Evolutionary conservation across 257 asterid species (phyloP), one percentile per base, ranked within the genome.

Genomic region (Pogostemon cablin): DNA sequence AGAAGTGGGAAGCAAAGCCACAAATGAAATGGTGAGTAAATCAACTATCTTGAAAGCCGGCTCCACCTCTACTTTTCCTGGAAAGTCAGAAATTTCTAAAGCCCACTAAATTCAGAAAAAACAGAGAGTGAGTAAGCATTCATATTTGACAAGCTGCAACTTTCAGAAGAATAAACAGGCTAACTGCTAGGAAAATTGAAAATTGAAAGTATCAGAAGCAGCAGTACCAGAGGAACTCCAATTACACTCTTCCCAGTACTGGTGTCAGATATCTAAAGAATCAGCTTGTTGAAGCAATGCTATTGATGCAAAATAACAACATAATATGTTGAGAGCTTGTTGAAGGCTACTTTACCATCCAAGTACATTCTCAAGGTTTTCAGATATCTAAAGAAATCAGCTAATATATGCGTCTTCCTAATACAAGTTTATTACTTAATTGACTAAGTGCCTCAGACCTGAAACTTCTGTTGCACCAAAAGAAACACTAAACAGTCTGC

Each of bases 11-110:
- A 77, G 52, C 20, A 46, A 65, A 50, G 5, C n/a, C 12, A 62
- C 3, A 41, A 68, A 37, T 11, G 54, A 65, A 42, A 55, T 64
- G 55, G 40, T 62, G 48, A 67, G 11, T 3, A 72, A 48, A 42
- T 15, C 62, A 9, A 71, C 55, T 74, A 81, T 83, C 85, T 81
- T 81, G 76, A 81, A 81, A 62, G 85, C 78, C 3, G 85, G 85
- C 78, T 81, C 74, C 40, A 82, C 82, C 62, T 81, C 85, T 20
- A 61, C 20, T 42, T 62, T 7, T 62, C 85, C 85, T 17, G 85
- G 85, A 46, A 60, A 35, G 78, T 78, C 76, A 67, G 85, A 81
- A 25, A 81, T 70, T 72, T 81, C 85, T 46, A 81, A 57, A 15
- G 71, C 82, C 82, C 79, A 78, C 85, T 81, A 40, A 55, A 25